Percentiles rank a stretch among this genome's conserved stretches.
phyloP scores from a whole-genome alignment of 768 basidiomycete genomes.

The Suillus occidentalis region DNA sequence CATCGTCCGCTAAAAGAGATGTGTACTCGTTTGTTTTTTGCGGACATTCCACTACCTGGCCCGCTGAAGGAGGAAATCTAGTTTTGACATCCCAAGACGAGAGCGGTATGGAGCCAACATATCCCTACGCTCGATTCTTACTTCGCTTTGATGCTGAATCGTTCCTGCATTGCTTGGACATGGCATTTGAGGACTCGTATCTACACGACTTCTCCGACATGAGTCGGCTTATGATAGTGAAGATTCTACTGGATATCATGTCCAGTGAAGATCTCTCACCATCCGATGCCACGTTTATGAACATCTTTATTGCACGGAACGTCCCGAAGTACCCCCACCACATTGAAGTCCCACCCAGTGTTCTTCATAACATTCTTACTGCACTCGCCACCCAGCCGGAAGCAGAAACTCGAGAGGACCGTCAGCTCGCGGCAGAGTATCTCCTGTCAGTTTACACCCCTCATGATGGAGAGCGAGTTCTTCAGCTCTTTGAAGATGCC shows the following conservation, averaged over 20 bases:
- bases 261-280: constrained; percentile 51
- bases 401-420: constrained; percentile 81
- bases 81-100: constrained; percentile 76
- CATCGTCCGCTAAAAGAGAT: constrained; percentile 63
- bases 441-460: constrained; percentile 91
- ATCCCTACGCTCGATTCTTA: constrained; percentile 84
- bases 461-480: constrained; percentile 66
- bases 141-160: constrained; percentile 91
- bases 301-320: constrained; percentile 96
- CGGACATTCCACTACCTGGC: constrained; percentile 79
- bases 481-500: constrained; percentile 71
- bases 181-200: constrained; percentile 92
- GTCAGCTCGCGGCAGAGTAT: constrained; percentile 93
- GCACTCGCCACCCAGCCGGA: constrained; percentile 77
- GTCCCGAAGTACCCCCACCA: constrained; percentile 95
- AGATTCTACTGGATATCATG: constrained; percentile 80
- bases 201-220: constrained; percentile 75
- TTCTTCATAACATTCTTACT: constrained; percentile 74
- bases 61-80: constrained; percentile 70
- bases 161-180: constrained; percentile 89
- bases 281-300: constrained; percentile 76
- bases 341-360: constrained; percentile 48
- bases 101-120: constrained; percentile 76
- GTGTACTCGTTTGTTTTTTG: constrained; percentile 86
- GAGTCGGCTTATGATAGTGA: constrained; percentile 79